These are phyloP conservation scores for Trichoderma atrobrunneum DNA, from an alignment of 2,329 filamentous ascomycete genomes.

Conservation along the genomic window DNA sequence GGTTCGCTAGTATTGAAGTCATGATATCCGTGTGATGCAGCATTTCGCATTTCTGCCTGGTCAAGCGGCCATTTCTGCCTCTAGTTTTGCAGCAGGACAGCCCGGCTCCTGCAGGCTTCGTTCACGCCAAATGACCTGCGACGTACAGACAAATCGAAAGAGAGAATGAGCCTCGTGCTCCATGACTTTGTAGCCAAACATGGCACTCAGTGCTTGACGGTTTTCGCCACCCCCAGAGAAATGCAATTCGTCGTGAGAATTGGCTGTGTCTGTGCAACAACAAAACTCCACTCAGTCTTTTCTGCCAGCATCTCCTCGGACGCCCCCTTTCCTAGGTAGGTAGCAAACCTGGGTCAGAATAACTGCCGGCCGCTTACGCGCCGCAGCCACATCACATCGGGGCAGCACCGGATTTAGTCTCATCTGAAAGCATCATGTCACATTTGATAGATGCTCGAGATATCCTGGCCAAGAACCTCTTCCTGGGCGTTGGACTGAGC, in stretches of 20 bases:
- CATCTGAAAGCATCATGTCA: conserved; percentile 18
- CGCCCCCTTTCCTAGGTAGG: conserved; percentile 5
- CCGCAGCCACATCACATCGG: conserved; percentile 18
- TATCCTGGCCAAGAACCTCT: conserved; percentile 2
- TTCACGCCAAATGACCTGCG: not conserved
- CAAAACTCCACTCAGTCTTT: not conserved
- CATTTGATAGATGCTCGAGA: conserved; percentile 17
- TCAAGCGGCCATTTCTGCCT: not conserved
- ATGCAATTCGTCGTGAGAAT: not conserved
- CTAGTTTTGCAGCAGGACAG: not conserved
- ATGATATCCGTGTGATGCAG: not conserved
- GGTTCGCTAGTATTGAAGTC: not conserved
- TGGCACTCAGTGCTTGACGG: not conserved
- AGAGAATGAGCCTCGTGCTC: not conserved
- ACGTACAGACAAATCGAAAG: not conserved
- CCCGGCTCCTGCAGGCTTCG: not conserved
- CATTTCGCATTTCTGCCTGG: not conserved
- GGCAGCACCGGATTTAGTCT: conserved; percentile 18
- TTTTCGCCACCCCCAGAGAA: not conserved
- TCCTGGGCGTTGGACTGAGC: conserved; percentile 4
- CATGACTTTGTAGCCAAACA: not conserved
- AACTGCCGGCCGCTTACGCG: conserved; percentile 19
- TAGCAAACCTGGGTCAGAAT: not conserved
- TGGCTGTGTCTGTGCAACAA: not conserved
- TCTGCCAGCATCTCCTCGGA: conserved; percentile 8